These are phyloP conservation scores for Coccomyxa subellipsoidea DNA, from an alignment of 163 green algal genomes.

Conservation along the genomic window DNA sequence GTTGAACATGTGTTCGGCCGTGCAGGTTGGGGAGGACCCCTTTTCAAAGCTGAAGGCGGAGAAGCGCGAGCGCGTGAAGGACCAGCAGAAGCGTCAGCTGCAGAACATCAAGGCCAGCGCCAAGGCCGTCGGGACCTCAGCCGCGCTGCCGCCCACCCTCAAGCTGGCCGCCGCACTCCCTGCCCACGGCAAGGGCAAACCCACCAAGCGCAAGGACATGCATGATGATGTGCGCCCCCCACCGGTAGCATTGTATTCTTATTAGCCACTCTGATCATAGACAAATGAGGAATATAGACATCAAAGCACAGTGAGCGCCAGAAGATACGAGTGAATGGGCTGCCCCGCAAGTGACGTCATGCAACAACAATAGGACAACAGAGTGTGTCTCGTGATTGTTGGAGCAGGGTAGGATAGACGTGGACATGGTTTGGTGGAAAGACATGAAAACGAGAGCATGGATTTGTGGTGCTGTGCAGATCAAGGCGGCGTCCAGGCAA, in stretches of 20 bases:
- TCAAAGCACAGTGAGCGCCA: too few relatives aligned
- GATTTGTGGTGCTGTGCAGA: constrained; percentile 17
- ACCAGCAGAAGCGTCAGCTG: constrained; percentile 65
- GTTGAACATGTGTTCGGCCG: not conserved
- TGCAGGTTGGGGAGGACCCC: constrained; percentile 80
- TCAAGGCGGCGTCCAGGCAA: constrained; percentile 42
- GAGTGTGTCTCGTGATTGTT: too few relatives aligned
- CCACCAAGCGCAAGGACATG: constrained; percentile 62
- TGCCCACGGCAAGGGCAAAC: constrained; percentile 52
- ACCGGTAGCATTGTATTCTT: too few relatives aligned
- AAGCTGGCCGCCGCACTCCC: constrained; percentile 67
- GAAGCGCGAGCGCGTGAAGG: constrained; percentile 72
- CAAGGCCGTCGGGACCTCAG: constrained; percentile 27
- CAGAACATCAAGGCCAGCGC: constrained; percentile 70
- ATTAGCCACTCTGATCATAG: too few relatives aligned
- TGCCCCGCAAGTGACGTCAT: too few relatives aligned
- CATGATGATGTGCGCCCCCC: constrained; percentile 55
- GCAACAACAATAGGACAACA: too few relatives aligned
- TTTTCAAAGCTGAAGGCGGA: constrained; percentile 74
- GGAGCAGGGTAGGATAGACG: too few relatives aligned
- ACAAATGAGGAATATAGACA: too few relatives aligned
- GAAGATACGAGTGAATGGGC: too few relatives aligned
- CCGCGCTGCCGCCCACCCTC: constrained; percentile 68
- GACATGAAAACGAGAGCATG: too few relatives aligned
- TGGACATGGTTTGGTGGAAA: not conserved